Percentiles rank a stretch among this genome's conserved stretches.
phyloP scores from a whole-genome alignment of 805 yeast genomes.

The Candida piceae region DNA sequence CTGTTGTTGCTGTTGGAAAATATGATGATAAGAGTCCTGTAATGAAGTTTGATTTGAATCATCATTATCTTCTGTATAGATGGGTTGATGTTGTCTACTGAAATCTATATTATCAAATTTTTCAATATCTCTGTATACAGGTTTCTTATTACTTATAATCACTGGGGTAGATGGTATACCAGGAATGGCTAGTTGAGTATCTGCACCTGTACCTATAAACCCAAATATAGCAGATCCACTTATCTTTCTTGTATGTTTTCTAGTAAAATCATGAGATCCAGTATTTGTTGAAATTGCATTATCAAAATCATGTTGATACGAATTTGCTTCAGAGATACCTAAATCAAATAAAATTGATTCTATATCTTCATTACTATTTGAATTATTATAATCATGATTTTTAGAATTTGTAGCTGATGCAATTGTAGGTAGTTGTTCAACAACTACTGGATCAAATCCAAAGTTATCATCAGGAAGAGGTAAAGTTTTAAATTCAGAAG shows the following conservation, averaged over 20 bases:
- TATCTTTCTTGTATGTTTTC: slow-evolving; percentile 51
- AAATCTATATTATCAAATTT: slow-evolving; percentile 28
- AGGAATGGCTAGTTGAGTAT: slow-evolving; percentile 52
- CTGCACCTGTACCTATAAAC: slow-evolving; percentile 50
- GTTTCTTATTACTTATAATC: slow-evolving; percentile 23
- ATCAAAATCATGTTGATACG: slow-evolving; percentile 2
- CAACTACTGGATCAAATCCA: slow-evolving; percentile 27
- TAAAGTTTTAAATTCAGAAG: slow-evolving; percentile 30
- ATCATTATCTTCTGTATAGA: slow-evolving; percentile 1
- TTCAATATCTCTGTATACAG: slow-evolving; percentile 32
- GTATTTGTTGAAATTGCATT: slow-evolving; percentile 1
- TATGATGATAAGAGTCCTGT: not conserved
- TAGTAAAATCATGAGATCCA: slow-evolving; percentile 6
- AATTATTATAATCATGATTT: slow-evolving; percentile 2
- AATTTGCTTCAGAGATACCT: slow-evolving; percentile 31
- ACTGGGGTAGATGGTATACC: slow-evolving; percentile 34
- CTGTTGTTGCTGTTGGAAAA: not conserved
- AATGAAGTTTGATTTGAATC: not conserved
- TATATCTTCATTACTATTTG: slow-evolving; percentile 22
- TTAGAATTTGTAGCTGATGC: slow-evolving; percentile 5
- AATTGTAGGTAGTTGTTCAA: slow-evolving; percentile 19
- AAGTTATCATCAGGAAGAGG: slow-evolving; percentile 54
- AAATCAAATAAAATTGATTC: slow-evolving; percentile 28
- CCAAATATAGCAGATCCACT: slow-evolving; percentile 86
- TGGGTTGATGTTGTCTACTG: slow-evolving; percentile 8